Percentiles rank a stretch among this genome's conserved stretches.
These are phyloP conservation scores for Cryptococcus depauperatus DNA, from an alignment of 1,284 basidiomycete genomes.

Conservation along the genomic window DNA sequence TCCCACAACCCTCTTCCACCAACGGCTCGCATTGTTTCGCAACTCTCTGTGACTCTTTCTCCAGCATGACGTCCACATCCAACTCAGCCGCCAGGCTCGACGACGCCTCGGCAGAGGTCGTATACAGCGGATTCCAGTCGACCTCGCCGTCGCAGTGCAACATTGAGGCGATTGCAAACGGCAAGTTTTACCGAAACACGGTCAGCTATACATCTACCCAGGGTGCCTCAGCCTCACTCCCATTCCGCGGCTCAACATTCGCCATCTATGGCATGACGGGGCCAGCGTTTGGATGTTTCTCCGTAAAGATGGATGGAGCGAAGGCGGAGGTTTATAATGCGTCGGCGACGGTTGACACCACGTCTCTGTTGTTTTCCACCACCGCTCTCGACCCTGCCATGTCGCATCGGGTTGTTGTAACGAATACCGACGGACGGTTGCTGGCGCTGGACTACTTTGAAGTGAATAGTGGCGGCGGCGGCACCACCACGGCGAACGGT, in stretches of 20 bases:
- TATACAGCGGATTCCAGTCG: constrained; percentile 25
- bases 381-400: constrained; percentile 9
- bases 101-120: constrained; percentile 20
- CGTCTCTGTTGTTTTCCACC: constrained; percentile 22
- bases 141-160: constrained; percentile 8
- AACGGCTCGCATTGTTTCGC: no score
- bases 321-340: constrained; percentile 19
- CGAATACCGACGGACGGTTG: constrained; percentile 21
- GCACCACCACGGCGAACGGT: background rate
- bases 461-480: background rate
- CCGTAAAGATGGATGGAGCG: constrained; percentile 15
- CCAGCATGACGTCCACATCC: constrained; percentile 8
- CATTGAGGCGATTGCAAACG: constrained; percentile 18
- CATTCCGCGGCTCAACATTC: constrained; percentile 21
- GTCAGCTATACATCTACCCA: constrained; percentile 24
- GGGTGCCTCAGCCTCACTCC: constrained; percentile 18
- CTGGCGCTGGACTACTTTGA: constrained; percentile 30
- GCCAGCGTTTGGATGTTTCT: constrained; percentile 21
- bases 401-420: constrained; percentile 15
- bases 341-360: constrained; percentile 17
- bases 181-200: constrained; percentile 22
- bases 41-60: no score
- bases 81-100: constrained; percentile 30
- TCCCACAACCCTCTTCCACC: no score
- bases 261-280: constrained; percentile 33